Evolutionary conservation across 371 early-diverging fungal species (phyloP).

Genomic region (Mortierella sp.): DNA sequence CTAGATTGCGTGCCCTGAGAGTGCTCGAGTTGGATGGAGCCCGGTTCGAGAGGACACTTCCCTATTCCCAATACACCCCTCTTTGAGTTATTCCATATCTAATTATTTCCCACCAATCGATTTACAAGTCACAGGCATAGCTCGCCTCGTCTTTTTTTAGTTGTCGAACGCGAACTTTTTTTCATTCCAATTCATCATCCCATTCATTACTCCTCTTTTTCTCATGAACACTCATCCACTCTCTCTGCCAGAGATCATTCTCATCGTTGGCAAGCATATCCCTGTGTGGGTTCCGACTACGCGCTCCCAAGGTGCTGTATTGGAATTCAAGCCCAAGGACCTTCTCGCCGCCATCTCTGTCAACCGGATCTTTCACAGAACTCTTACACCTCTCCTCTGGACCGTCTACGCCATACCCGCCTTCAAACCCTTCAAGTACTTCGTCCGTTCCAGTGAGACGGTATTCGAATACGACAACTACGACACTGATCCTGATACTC

Average conservation of each 20-base stretch:
- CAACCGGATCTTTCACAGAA: constrained; percentile 14
- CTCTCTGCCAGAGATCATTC: neutral
- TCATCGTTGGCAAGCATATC: constrained; percentile 1
- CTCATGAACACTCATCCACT: too few relatives aligned
- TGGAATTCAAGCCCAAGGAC: constrained; percentile 2
- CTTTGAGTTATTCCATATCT: neutral
- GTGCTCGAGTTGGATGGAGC: neutral
- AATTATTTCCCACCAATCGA: too few relatives aligned
- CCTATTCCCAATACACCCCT: neutral
- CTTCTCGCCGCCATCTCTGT: constrained; percentile 13
- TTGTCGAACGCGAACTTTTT: too few relatives aligned
- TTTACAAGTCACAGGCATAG: too few relatives aligned
- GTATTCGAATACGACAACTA: too few relatives aligned
- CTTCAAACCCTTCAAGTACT: neutral
- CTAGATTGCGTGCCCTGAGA: neutral
- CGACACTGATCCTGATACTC: neutral
- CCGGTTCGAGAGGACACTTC: neutral
- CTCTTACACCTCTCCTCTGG: constrained; percentile 22
- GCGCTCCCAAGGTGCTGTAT: too few relatives aligned
- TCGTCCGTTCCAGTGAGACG: too few relatives aligned
- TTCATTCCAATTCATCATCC: too few relatives aligned
- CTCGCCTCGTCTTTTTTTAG: too few relatives aligned
- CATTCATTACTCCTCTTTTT: neutral
- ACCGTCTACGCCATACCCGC: neutral
- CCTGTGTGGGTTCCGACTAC: constrained; percentile 10